A percentile compares a stretch with the other conserved stretches of the same genome.
phyloP scores from a whole-genome alignment of 2,329 filamentous ascomycete species.

The Hymenotorrendiella dingleyae region DNA sequence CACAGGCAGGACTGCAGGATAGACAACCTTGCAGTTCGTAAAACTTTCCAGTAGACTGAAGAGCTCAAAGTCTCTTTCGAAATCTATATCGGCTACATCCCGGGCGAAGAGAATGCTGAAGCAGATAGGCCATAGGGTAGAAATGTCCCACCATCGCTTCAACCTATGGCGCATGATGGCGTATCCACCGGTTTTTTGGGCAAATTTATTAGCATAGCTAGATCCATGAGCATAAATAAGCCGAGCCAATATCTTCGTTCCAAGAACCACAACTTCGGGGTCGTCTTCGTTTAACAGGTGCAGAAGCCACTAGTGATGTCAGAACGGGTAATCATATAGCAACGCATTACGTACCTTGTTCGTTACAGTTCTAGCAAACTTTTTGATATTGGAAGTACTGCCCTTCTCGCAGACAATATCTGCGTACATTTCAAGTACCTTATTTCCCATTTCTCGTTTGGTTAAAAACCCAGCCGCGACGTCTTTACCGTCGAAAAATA shows the following conservation, averaged over 20 bases:
- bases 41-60: conserved; percentile 71
- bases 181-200: conserved; percentile 86
- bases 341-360: conserved; percentile 62
- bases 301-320: conserved; percentile 67
- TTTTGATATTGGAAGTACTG: conserved; percentile 65
- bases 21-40: conserved; percentile 58
- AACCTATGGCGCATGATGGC: conserved; percentile 75
- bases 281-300: conserved; percentile 87
- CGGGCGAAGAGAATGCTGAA: conserved; percentile 84
- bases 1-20: conserved; percentile 72
- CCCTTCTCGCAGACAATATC: conserved; percentile 70
- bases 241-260: conserved; percentile 75
- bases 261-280: conserved; percentile 72
- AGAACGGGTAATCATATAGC: conserved; percentile 19
- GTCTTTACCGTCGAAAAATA: conserved; percentile 27
- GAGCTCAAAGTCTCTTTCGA: conserved; percentile 68
- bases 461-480: conserved; percentile 40
- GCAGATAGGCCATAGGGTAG: conserved; percentile 79
- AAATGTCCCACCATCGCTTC: conserved; percentile 82
- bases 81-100: conserved; percentile 69
- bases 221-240: conserved; percentile 78
- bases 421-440: conserved; percentile 71
- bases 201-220: conserved; percentile 79
- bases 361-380: conserved; percentile 90
- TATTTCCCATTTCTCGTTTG: conserved; percentile 66